phyloP scores from a whole-genome alignment of 768 basidiomycete genomes.

The Pluteus cervinus region DNA sequence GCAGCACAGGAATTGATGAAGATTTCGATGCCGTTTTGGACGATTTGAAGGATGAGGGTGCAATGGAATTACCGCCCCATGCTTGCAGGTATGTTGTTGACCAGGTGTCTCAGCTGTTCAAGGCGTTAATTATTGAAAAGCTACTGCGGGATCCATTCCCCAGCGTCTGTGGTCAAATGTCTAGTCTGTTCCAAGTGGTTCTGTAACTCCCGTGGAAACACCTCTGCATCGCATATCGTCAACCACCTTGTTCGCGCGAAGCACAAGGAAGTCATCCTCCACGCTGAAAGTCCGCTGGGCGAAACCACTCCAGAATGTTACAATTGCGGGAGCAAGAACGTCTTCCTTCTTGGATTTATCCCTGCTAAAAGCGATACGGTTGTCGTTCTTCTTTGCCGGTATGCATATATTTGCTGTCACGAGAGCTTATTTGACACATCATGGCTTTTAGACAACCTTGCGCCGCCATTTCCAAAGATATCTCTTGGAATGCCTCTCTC shows the following conservation, averaged over 20 bases:
- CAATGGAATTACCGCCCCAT: constrained; percentile 81
- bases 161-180: constrained; percentile 95
- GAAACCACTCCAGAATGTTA: constrained; percentile 99
- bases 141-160: constrained; percentile 98
- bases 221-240: constrained; percentile 97
- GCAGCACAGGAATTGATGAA: constrained; percentile 50
- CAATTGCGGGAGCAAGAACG: constrained; percentile 98
- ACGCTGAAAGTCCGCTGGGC: constrained; percentile 91
- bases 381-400: constrained; percentile 95
- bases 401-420: constrained; percentile 20
- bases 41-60: constrained; percentile 77
- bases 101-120: constrained; percentile 7
- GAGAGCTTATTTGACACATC: not conserved
- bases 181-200: constrained; percentile 93
- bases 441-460: constrained; percentile 77
- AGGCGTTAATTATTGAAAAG: constrained; percentile 32
- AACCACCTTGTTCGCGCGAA: constrained; percentile 99
- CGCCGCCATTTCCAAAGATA: constrained; percentile 94
- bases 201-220: constrained; percentile 97
- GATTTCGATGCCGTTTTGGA: constrained; percentile 89
- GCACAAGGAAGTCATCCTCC: constrained; percentile 97
- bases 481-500: constrained; percentile 95
- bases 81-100: constrained; percentile 78
- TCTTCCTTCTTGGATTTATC: constrained; percentile 99
- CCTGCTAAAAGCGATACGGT: constrained; percentile 99